phyloP scores from a whole-genome alignment of 192 early-diverging fungal species.

The Coemansia furcata region DNA sequence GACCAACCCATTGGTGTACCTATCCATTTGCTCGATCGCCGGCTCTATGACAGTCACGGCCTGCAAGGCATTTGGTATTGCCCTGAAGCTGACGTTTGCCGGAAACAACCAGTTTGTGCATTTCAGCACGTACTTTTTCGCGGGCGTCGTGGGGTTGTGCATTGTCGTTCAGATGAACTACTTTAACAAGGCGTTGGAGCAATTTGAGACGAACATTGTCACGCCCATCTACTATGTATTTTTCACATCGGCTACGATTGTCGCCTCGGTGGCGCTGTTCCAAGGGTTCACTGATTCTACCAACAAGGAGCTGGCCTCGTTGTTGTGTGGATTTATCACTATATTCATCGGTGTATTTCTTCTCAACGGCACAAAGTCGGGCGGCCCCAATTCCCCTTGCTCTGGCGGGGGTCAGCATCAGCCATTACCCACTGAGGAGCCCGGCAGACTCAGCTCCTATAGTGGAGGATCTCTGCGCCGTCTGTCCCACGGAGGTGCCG shows the following conservation, averaged over 20 bases:
- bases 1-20: slow-evolving; percentile 79
- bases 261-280: slow-evolving; percentile 85
- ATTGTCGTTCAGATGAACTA: slow-evolving; percentile 98
- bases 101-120: slow-evolving; percentile 91
- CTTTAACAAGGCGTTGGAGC: slow-evolving; percentile 94
- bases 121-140: slow-evolving; percentile 87
- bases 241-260: slow-evolving; percentile 92
- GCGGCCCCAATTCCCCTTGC: slow-evolving; percentile 2
- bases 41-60: slow-evolving; percentile 92
- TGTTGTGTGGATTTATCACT: slow-evolving; percentile 87
- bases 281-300: slow-evolving; percentile 78
- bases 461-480: slow-evolving; percentile 18
- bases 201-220: slow-evolving; percentile 88
- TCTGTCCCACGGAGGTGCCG: slow-evolving; percentile 18
- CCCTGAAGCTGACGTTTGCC: slow-evolving; percentile 87
- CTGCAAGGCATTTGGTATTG: slow-evolving; percentile 92
- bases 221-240: slow-evolving; percentile 94
- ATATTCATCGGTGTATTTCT: slow-evolving; percentile 93
- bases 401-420: slow-evolving; percentile 30
- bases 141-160: slow-evolving; percentile 70
- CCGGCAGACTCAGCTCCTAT: slow-evolving; percentile 32
- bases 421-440: slow-evolving; percentile 50
- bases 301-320: slow-evolving; percentile 72
- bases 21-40: slow-evolving; percentile 95
- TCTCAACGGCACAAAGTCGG: slow-evolving; percentile 60